A percentile compares a stretch with the other conserved stretches of the same genome.
phyloP scores from a whole-genome alignment of 371 early-diverging fungal genomes.

The Apophysomyces sp. region DNA sequence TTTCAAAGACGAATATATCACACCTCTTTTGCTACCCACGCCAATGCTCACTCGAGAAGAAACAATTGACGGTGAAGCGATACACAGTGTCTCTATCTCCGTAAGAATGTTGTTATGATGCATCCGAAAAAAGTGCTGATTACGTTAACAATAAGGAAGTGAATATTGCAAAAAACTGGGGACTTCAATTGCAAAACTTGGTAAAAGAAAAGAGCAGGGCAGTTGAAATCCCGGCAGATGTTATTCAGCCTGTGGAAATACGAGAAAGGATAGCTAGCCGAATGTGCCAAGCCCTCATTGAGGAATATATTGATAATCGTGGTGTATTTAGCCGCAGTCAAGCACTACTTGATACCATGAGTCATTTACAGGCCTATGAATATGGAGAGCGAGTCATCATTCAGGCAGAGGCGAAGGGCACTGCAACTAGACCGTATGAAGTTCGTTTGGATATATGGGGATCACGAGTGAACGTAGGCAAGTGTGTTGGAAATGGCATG shows the following conservation, averaged over 20 bases:
- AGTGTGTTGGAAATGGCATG: background rate
- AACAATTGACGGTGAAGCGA: background rate
- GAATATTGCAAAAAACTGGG: no score
- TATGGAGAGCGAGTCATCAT: slow-evolving; percentile 4
- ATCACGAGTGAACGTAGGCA: background rate
- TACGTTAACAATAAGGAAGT: no score
- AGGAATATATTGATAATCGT: slow-evolving; percentile 10
- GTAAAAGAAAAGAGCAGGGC: no score
- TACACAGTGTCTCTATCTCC: slow-evolving; percentile 10
- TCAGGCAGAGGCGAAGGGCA: slow-evolving; percentile 8
- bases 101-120: background rate
- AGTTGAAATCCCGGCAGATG: background rate
- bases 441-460: background rate
- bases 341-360: slow-evolving; percentile 8
- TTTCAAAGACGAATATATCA: background rate
- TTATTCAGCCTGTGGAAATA: background rate
- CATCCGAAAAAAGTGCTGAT: no score
- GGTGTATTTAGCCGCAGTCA: slow-evolving; percentile 13
- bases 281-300: background rate
- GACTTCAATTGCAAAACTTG: no score
- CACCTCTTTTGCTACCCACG: background rate
- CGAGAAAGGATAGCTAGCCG: background rate
- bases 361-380: slow-evolving; percentile 1
- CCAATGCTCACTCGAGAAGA: background rate
- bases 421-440: slow-evolving; percentile 8